These are phyloP conservation scores for Balansia obtecta DNA, from an alignment of 2,329 filamentous ascomycete genomes.

Conservation along the genomic window DNA sequence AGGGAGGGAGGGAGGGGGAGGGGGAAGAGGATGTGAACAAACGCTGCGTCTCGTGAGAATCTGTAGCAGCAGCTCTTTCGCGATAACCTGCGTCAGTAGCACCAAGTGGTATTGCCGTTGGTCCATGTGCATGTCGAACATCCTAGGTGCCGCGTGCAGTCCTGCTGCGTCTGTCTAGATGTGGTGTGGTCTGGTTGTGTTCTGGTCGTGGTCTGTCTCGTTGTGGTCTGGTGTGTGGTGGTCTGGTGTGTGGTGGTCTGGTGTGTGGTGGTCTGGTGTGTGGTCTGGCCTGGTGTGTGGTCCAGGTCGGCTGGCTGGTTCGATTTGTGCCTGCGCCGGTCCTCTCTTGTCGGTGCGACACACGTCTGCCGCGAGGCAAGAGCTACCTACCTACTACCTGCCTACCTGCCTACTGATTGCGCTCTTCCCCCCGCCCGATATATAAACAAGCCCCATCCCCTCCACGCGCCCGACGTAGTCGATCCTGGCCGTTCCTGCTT, in stretches of 20 bases:
- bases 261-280: background rate
- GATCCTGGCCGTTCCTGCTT: slow-evolving; percentile 20
- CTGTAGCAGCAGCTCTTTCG: too few relatives aligned
- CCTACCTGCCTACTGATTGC: slow-evolving; percentile 34
- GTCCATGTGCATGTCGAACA: too few relatives aligned
- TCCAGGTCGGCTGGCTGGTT: background rate
- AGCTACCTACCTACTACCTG: background rate
- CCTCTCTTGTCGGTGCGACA: slow-evolving; percentile 1
- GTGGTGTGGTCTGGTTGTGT: background rate
- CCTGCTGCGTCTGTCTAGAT: background rate
- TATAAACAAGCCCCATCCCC: slow-evolving; percentile 46
- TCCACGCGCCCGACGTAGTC: slow-evolving; percentile 39
- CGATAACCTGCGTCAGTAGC: too few relatives aligned
- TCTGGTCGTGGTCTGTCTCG: background rate
- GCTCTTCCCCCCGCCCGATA: slow-evolving; percentile 42
- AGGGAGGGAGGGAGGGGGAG: too few relatives aligned
- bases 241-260: background rate
- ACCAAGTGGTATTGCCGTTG: too few relatives aligned
- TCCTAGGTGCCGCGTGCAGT: background rate
- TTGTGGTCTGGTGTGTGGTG: background rate
- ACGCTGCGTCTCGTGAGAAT: too few relatives aligned
- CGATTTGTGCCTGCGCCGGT: background rate
- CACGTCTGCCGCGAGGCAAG: slow-evolving; percentile 6
- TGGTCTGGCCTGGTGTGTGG: background rate
- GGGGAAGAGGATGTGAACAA: too few relatives aligned